Evolutionary conservation across 2,329 filamentous ascomycete species (phyloP).

Genomic region (Passalora sequoiae): DNA sequence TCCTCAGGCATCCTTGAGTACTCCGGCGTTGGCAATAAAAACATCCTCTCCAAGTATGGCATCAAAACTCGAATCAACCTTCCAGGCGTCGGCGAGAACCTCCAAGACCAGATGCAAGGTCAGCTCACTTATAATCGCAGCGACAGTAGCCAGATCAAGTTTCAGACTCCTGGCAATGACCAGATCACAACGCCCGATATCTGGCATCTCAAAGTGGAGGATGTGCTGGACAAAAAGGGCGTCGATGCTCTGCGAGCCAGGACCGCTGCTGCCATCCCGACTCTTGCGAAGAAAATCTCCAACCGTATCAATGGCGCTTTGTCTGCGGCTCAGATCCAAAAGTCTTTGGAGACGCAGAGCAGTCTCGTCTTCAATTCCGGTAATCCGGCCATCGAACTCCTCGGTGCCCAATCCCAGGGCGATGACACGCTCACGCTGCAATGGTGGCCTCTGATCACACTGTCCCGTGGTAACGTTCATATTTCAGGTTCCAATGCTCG

Average conservation of each 20-base stretch:
- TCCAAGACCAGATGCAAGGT: constrained; percentile 27
- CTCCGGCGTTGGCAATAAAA: constrained; percentile 53
- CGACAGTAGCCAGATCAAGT: constrained; percentile 8
- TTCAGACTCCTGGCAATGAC: constrained; percentile 6
- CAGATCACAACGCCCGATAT: constrained; percentile 14
- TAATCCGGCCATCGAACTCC: constrained; percentile 9
- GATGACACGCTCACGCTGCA: constrained; percentile 14
- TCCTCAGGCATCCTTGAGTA: constrained; percentile 54
- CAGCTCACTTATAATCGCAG: constrained; percentile 8
- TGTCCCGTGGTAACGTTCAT: constrained; percentile 26
- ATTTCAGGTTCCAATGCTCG: constrained; percentile 23
- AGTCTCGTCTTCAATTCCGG: constrained; percentile 13
- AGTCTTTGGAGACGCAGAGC: constrained; percentile 12
- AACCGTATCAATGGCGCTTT: constrained; percentile 9
- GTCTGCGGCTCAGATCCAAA: constrained; percentile 12
- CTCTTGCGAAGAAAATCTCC: constrained; percentile 5
- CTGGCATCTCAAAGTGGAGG: constrained; percentile 11
- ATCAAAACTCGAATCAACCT: constrained; percentile 29
- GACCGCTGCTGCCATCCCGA: constrained; percentile 3
- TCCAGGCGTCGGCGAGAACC: constrained; percentile 27
- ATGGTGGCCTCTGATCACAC: constrained; percentile 22
- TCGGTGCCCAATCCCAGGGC: constrained; percentile 8
- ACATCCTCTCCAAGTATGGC: constrained; percentile 40
- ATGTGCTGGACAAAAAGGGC: constrained; percentile 14
- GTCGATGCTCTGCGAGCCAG: too few species aligned